These are phyloP conservation scores for Penicillium sp. DNA, from an alignment of 2,329 filamentous ascomycete species.

Conservation along the genomic window DNA sequence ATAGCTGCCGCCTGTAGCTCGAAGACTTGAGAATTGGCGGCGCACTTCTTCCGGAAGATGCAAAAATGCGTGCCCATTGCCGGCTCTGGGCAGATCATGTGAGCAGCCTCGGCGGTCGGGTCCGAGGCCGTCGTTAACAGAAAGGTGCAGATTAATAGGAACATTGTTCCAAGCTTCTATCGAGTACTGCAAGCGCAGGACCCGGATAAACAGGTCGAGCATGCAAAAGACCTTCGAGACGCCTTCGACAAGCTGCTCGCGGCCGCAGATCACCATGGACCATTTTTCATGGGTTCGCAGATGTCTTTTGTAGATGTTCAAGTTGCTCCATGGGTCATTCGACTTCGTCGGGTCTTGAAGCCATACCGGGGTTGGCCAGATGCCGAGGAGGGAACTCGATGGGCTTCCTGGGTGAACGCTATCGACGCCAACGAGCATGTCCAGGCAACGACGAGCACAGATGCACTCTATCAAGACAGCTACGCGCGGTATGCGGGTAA, in stretches of 20 bases:
- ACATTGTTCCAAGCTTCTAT: slow-evolving; percentile 77
- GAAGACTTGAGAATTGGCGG: slow-evolving; percentile 69
- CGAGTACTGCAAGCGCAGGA: slow-evolving; percentile 68
- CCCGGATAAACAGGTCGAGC: slow-evolving; percentile 57
- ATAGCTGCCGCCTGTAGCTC: slow-evolving; percentile 51
- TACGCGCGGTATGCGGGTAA: slow-evolving; percentile 63
- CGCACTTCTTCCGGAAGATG: slow-evolving; percentile 61
- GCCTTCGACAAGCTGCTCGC: slow-evolving; percentile 65
- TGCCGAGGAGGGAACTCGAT: slow-evolving; percentile 63
- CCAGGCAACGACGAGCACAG: slow-evolving; percentile 65
- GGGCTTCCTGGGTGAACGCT: slow-evolving; percentile 69
- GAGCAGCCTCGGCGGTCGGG: slow-evolving; percentile 29
- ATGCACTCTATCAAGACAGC: slow-evolving; percentile 67
- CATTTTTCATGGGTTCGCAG: slow-evolving; percentile 65
- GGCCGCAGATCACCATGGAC: slow-evolving; percentile 61
- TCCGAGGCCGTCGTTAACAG: slow-evolving; percentile 15
- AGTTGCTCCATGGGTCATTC: slow-evolving; percentile 72
- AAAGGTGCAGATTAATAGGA: slow-evolving; percentile 66
- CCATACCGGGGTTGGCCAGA: slow-evolving; percentile 68
- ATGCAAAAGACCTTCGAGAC: slow-evolving; percentile 63
- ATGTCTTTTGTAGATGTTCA: slow-evolving; percentile 72
- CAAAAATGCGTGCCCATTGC: slow-evolving; percentile 70
- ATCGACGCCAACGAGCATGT: slow-evolving; percentile 66
- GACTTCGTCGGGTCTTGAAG: slow-evolving; percentile 66
- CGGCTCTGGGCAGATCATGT: slow-evolving; percentile 82